Conservation (phyloP, 139 green algal genomes). For the Micromonas pusilla region DNA sequence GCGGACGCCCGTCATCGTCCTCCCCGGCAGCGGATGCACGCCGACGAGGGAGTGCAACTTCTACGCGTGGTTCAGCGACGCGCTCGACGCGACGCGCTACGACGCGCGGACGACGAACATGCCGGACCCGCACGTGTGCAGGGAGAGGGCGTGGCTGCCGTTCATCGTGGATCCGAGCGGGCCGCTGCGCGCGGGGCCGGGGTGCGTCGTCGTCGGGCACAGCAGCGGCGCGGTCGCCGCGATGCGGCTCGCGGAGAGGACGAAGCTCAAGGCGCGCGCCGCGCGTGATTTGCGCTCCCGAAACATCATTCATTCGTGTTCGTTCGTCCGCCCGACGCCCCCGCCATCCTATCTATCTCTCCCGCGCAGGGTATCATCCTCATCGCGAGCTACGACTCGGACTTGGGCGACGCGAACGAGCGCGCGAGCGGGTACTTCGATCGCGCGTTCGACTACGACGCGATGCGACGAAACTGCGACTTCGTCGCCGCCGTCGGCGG, state of each 20-base stretch:
- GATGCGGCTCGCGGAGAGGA: slow-evolving; percentile 14
- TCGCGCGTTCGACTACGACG: slow-evolving; percentile 15
- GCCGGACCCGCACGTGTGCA: slow-evolving; percentile 8
- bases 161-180: slow-evolving; percentile 4
- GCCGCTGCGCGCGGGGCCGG: not conserved
- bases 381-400: slow-evolving; percentile 21
- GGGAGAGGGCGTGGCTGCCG: slow-evolving; percentile 8
- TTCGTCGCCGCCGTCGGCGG: too few species aligned
- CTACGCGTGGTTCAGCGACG: slow-evolving; percentile 17
- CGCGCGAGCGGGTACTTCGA: slow-evolving; percentile 17
- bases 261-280: too few species aligned
- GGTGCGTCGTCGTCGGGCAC: slow-evolving; percentile 24
- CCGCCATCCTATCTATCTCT: too few species aligned
- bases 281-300: too few species aligned
- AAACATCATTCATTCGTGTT: too few species aligned
- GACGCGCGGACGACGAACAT: not conserved
- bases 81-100: not conserved
- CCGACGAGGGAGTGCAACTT: slow-evolving; percentile 21
- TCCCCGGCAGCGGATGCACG: not conserved
- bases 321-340: too few species aligned
- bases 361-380: slow-evolving; percentile 15
- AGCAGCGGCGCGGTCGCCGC: slow-evolving; percentile 2
- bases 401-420: slow-evolving; percentile 27
- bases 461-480: slow-evolving; percentile 11
- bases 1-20: too few species aligned